A percentile compares a stretch with the other conserved stretches of the same genome.
Conservation (phyloP, 345 rosid genomes). For the Hirschfeldia incana region DNA sequence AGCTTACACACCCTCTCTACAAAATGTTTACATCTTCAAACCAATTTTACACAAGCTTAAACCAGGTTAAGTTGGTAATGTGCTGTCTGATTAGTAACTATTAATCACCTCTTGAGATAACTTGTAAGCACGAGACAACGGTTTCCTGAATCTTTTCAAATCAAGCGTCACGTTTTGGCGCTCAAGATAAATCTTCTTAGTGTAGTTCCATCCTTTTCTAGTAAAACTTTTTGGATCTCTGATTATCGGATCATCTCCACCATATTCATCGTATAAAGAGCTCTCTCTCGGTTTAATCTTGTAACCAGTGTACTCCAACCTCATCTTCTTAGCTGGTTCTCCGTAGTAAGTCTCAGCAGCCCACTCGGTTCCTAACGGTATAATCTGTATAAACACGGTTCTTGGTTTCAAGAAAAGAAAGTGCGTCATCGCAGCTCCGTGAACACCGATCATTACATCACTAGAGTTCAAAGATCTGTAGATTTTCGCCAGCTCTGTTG, state of each 20-base stretch:
- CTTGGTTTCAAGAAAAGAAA: slow-evolving; percentile 72
- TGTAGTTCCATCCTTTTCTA: slow-evolving; percentile 71
- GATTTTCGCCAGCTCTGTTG: slow-evolving; percentile 67
- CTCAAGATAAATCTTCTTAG: slow-evolving; percentile 70
- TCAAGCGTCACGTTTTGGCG: slow-evolving; percentile 60
- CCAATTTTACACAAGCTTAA: not conserved
- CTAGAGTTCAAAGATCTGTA: slow-evolving; percentile 62
- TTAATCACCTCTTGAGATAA: not conserved
- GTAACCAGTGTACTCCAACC: slow-evolving; percentile 65
- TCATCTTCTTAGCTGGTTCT: slow-evolving; percentile 65
- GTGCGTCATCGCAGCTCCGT: slow-evolving; percentile 89
- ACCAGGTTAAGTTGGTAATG: not conserved
- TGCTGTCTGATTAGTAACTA: not conserved
- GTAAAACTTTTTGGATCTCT: slow-evolving; percentile 54
- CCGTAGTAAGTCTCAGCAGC: slow-evolving; percentile 76
- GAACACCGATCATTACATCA: slow-evolving; percentile 76
- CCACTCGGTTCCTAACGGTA: slow-evolving; percentile 87
- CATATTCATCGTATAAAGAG: slow-evolving; percentile 58
- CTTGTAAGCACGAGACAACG: slow-evolving; percentile 52
- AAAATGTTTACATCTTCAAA: too few relatives aligned
- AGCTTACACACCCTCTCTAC: too few relatives aligned
- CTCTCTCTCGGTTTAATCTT: slow-evolving; percentile 62
- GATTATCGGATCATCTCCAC: slow-evolving; percentile 57
- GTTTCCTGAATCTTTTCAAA: slow-evolving; percentile 52
- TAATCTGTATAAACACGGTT: slow-evolving; percentile 66